Percentiles rank a stretch among this genome's conserved stretches.
Evolutionary conservation across 2,329 filamentous ascomycete species (phyloP).

Genomic region (Cladobotryum mycophilum): DNA sequence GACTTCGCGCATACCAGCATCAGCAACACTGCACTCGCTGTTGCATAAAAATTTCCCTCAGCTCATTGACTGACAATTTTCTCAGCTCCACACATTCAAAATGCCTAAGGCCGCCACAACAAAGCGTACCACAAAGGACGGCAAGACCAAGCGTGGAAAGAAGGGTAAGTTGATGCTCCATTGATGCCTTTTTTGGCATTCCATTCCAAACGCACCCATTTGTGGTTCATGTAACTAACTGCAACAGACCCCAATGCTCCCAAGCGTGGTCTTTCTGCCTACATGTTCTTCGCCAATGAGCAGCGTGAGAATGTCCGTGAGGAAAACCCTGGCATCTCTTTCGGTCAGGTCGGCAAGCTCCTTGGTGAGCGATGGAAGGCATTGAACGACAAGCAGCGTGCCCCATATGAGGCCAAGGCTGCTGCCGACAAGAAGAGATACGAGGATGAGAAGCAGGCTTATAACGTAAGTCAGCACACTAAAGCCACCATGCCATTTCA

Average conservation of each 20-base stretch:
- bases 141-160: constrained; percentile 49
- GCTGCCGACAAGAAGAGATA: constrained; percentile 98
- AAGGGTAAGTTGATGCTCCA: constrained; percentile 44
- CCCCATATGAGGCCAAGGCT: constrained; percentile 94
- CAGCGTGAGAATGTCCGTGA: constrained; percentile 97
- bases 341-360: constrained; percentile 97
- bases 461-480: constrained; percentile 60
- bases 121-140: constrained; percentile 49
- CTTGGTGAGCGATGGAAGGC: constrained; percentile 99
- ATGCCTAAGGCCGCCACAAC: constrained; percentile 52
- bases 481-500: neutral
- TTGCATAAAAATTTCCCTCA: neutral
- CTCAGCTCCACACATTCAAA: constrained; percentile 29
- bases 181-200: neutral
- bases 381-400: constrained; percentile 84
- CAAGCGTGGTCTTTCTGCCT: constrained; percentile 98
- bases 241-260: constrained; percentile 84
- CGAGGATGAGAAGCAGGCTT: constrained; percentile 93
- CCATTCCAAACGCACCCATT: too few species aligned
- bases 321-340: constrained; percentile 96
- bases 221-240: constrained; percentile 12
- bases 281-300: constrained; percentile 99
- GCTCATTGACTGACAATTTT: neutral
- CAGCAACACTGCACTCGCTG: too few species aligned
- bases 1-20: too few species aligned